phyloP scores from a whole-genome alignment of 345 rosid species.

The Acer campestre region DNA sequence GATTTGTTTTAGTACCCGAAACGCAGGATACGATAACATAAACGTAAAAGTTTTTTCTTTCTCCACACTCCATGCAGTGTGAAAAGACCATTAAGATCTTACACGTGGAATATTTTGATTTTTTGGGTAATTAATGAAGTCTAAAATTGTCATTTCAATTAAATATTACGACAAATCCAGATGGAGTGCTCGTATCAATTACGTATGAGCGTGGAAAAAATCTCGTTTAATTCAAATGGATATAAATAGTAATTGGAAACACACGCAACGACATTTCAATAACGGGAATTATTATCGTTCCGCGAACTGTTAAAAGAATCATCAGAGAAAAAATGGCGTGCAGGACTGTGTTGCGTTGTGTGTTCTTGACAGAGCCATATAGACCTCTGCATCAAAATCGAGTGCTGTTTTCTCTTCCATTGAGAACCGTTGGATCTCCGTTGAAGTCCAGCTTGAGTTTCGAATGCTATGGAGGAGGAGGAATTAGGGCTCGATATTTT shows the following conservation, averaged over 20 bases:
- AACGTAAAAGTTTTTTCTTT: neutral
- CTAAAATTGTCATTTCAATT: neutral
- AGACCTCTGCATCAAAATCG: conserved; percentile 38
- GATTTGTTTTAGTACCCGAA: neutral
- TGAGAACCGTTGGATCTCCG: conserved; percentile 29
- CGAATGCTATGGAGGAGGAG: conserved; percentile 29
- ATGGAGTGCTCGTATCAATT: conserved; percentile 7
- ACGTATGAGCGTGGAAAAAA: conserved; percentile 4
- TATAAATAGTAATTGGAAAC: conserved; percentile 15
- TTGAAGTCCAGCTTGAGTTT: conserved; percentile 27
- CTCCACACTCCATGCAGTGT: neutral
- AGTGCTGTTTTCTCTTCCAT: conserved; percentile 30
- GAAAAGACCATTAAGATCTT: neutral
- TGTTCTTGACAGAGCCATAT: conserved; percentile 57
- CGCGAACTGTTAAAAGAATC: neutral
- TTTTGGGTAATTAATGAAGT: neutral
- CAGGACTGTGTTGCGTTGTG: conserved; percentile 64
- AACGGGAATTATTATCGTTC: neutral
- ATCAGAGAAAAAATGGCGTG: conserved; percentile 57
- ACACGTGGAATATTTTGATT: neutral
- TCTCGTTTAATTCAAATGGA: conserved; percentile 4
- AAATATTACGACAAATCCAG: neutral
- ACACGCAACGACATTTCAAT: neutral
- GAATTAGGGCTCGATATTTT: conserved; percentile 37
- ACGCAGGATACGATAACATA: neutral